These are phyloP conservation scores for Bocquillonia castaneifolia DNA, from an alignment of 441 rosid genomes.

Conservation along the genomic window DNA sequence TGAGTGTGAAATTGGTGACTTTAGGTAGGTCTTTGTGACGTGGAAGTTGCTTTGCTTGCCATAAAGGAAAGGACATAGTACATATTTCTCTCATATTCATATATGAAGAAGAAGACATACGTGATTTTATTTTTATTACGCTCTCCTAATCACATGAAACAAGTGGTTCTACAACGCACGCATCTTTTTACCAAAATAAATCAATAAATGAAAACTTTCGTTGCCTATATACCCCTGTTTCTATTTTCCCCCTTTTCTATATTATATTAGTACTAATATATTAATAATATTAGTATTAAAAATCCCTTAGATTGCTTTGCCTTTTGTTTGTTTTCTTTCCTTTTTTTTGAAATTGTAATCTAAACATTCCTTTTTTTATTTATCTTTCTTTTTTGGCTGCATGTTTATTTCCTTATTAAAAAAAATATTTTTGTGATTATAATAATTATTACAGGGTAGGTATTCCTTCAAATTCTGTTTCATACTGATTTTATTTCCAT, in stretches of 20 bases:
- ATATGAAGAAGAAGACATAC: neutral
- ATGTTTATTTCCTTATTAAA: neutral
- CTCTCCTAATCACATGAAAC: conserved; percentile 22
- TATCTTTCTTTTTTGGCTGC: no score
- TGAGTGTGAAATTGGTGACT: neutral
- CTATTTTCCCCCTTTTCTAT: neutral
- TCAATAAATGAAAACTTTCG: no score
- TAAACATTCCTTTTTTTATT: no score
- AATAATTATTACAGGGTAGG: neutral
- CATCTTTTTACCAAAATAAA: neutral
- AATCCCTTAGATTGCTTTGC: no score
- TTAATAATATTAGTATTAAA: no score
- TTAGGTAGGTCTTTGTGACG: neutral
- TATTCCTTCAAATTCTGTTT: neutral
- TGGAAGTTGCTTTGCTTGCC: neutral
- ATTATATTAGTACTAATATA: no score
- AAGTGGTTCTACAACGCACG: conserved; percentile 14
- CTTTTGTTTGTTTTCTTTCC: no score
- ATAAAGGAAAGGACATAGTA: neutral
- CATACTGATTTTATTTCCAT: neutral
- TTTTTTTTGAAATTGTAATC: no score
- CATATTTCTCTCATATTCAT: no score
- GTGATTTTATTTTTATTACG: conserved; percentile 2
- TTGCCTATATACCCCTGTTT: no score
- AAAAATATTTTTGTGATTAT: neutral